phyloP scores from a whole-genome alignment of 345 rosid species.

The Arabidopsis suecica region DNA sequence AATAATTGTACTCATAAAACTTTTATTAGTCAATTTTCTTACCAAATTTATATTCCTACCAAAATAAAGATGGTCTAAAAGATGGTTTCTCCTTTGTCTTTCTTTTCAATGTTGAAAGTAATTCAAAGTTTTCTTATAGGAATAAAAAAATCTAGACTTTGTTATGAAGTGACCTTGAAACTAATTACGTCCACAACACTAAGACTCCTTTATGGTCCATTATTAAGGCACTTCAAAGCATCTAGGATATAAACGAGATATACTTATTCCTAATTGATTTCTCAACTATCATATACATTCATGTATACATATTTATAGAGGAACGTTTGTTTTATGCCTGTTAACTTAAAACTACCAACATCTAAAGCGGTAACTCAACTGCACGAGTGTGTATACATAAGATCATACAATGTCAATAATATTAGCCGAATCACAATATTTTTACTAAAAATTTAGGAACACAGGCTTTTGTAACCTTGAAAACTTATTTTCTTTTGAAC shows the following conservation, averaged over 20 bases:
- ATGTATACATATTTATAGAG: not conserved
- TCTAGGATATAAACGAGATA: conserved; percentile 20
- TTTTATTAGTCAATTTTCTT: conserved; percentile 17
- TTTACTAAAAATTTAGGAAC: not conserved
- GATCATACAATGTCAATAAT: not conserved
- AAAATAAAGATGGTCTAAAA: conserved; percentile 33
- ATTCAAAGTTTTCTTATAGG: conserved; percentile 20
- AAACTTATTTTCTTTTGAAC: not conserved
- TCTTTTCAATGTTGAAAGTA: not conserved
- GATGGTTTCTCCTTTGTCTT: conserved; percentile 23
- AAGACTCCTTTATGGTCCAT: conserved; percentile 36
- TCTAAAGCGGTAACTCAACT: conserved; percentile 5
- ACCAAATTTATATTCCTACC: conserved; percentile 20
- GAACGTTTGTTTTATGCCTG: conserved; percentile 2
- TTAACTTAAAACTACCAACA: not conserved
- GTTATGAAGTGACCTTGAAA: conserved; percentile 27
- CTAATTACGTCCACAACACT: conserved; percentile 32
- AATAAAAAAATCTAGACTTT: conserved; percentile 5
- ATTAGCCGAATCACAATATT: not conserved
- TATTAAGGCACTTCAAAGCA: conserved; percentile 31
- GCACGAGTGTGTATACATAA: not conserved
- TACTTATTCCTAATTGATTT: conserved; percentile 29
- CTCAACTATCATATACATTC: not conserved
- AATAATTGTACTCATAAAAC: not conserved
- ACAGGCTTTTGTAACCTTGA: not conserved